Evolutionary conservation across 202 grass and related monocot genomes (phyloP).

Genomic region (Bolboschoenoplectus hybrid): DNA sequence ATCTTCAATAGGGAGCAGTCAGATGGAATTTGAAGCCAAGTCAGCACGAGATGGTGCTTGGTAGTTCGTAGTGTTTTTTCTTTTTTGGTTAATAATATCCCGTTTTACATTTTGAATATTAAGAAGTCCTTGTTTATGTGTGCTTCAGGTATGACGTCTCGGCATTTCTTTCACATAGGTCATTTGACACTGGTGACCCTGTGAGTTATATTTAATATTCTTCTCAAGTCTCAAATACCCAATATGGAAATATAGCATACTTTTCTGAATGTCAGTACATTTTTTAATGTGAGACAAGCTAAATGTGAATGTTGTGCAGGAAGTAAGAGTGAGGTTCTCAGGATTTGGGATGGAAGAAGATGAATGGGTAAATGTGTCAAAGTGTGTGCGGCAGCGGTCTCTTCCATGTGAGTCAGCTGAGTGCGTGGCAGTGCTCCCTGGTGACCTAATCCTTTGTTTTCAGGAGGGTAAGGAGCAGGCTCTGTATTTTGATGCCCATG

Average conservation of each 20-base stretch:
- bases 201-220: constrained; percentile 44
- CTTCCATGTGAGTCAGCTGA: constrained; percentile 84
- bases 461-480: constrained; percentile 99
- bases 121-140: constrained; percentile 35
- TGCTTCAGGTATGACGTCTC: constrained; percentile 95
- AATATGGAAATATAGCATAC: constrained; percentile 24
- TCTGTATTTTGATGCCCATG: constrained; percentile 91
- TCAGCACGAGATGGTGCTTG: constrained; percentile 97
- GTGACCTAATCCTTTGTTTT: constrained; percentile 92
- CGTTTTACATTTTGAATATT: constrained; percentile 43
- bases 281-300: constrained; percentile 25
- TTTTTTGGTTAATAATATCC: constrained; percentile 29
- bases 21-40: constrained; percentile 95
- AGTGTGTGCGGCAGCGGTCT: constrained; percentile 73
- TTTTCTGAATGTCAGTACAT: background rate
- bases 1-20: constrained; percentile 42
- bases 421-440: constrained; percentile 56
- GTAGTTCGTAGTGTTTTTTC: constrained; percentile 43
- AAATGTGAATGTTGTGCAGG: constrained; percentile 45
- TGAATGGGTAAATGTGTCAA: constrained; percentile 94
- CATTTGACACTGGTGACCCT: constrained; percentile 78
- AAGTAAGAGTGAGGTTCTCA: constrained; percentile 81
- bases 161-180: constrained; percentile 80
- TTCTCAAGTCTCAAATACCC: constrained; percentile 1
- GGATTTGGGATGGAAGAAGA: constrained; percentile 86